Evolutionary conservation across 495 filamentous ascomycete species (phyloP).

Genomic region (Penicillium desertorum): DNA sequence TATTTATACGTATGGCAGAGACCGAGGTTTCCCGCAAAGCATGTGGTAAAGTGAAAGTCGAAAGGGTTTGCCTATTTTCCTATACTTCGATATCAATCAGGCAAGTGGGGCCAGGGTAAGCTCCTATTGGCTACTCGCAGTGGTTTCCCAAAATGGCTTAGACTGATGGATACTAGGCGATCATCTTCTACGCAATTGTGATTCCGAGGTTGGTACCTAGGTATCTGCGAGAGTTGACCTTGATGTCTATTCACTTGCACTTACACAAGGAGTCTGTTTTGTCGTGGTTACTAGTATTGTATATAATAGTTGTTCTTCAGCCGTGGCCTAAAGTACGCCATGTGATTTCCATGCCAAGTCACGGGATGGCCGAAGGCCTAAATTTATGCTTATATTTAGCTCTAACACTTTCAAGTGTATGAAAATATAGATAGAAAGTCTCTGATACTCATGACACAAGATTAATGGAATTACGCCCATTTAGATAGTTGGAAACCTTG

Average conservation of each 20-base stretch:
- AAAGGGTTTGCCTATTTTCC: neutral
- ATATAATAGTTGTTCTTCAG: neutral
- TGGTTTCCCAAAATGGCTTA: conserved; percentile 6
- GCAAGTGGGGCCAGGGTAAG: neutral
- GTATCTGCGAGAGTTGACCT: too few relatives aligned
- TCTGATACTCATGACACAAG: neutral
- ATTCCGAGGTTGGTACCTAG: too few relatives aligned
- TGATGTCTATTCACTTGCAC: too few relatives aligned
- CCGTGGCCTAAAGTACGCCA: too few relatives aligned
- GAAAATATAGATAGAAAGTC: neutral
- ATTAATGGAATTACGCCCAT: neutral
- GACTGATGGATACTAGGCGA: neutral
- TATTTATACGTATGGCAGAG: neutral
- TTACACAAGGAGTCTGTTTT: too few relatives aligned
- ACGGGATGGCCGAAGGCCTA: neutral
- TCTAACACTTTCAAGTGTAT: neutral
- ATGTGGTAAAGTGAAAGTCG: neutral
- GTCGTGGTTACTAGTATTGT: neutral
- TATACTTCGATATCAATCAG: neutral
- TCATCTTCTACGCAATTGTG: neutral
- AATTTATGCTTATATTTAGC: conserved; percentile 9
- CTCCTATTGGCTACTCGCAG: conserved; percentile 6
- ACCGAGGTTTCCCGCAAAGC: conserved; percentile 2
- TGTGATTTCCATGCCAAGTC: neutral
- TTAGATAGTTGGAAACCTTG: too few relatives aligned